Conservation (phyloP, 148 eudicot genomes). For the Rhododendron kiyosumense region DNA sequence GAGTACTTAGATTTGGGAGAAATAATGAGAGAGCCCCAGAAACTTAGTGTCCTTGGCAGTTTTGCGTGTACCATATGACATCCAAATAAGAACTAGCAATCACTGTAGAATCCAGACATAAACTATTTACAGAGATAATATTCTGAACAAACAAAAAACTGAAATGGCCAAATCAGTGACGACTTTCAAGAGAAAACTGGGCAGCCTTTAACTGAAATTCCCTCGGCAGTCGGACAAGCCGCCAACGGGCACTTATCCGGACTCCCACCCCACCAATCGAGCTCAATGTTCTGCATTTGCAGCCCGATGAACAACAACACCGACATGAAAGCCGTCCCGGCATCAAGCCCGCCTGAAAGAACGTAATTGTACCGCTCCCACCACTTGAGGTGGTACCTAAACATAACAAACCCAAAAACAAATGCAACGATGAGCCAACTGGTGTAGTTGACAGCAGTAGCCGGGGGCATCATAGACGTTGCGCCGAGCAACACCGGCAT, state of each 20-base stretch:
- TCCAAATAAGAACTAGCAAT: not conserved
- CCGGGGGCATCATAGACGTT: constrained; percentile 73
- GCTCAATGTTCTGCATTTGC: constrained; percentile 26
- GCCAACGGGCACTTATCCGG: constrained; percentile 45
- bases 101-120: not conserved
- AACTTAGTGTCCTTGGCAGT: not conserved
- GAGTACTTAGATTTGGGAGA: not conserved
- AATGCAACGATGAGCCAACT: constrained; percentile 68
- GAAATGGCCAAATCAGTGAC: not conserved
- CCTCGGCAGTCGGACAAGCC: constrained; percentile 54
- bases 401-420: constrained; percentile 56
- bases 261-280: constrained; percentile 63
- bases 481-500: constrained; percentile 61
- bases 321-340: constrained; percentile 66
- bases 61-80: not conserved
- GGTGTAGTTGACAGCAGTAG: constrained; percentile 67
- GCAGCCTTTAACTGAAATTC: constrained; percentile 19
- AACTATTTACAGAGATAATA: not conserved
- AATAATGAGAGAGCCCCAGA: not conserved
- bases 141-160: not conserved
- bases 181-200: constrained; percentile 2
- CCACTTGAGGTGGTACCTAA: constrained; percentile 27
- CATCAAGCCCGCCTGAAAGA: constrained; percentile 71
- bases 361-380: constrained; percentile 55
- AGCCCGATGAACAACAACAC: constrained; percentile 43